phyloP scores from a whole-genome alignment of 345 rosid genomes.

The Conringia planisiliqua region DNA sequence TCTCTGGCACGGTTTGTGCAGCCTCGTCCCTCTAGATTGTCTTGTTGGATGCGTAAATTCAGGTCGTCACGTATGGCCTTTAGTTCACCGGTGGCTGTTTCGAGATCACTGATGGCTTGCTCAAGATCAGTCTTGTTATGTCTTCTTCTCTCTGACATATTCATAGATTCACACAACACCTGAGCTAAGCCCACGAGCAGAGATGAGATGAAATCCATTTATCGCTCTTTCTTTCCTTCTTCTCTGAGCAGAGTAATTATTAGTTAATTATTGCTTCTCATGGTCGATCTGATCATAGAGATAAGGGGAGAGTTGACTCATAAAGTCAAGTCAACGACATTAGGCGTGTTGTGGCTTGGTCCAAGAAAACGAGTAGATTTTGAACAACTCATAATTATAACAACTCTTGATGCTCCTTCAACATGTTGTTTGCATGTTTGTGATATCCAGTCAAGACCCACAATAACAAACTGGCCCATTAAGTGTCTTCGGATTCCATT shows the following conservation, averaged over 20 bases:
- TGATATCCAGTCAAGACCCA: background rate
- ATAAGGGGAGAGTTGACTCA: background rate
- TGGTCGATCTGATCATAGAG: background rate
- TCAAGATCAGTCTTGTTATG: background rate
- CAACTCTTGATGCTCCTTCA: background rate
- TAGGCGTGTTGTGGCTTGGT: background rate
- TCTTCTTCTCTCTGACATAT: constrained; percentile 7
- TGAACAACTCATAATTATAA: background rate
- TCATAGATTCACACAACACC: constrained; percentile 20
- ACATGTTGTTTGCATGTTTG: background rate
- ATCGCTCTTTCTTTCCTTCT: background rate
- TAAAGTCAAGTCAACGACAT: constrained; percentile 9
- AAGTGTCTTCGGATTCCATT: background rate
- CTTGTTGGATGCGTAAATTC: background rate
- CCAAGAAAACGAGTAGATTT: constrained; percentile 1
- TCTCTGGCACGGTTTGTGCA: constrained; percentile 14
- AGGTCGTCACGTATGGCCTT: constrained; percentile 32
- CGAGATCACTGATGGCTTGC: constrained; percentile 24
- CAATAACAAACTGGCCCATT: background rate
- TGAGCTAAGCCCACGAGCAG: constrained; percentile 18
- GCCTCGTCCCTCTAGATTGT: constrained; percentile 16
- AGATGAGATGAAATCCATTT: constrained; percentile 31
- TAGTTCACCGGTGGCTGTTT: constrained; percentile 8
- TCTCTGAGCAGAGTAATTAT: background rate
- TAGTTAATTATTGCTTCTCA: background rate